Evolutionary conservation across 495 filamentous ascomycete species (phyloP).

Genomic region (Podospora tetraspora): DNA sequence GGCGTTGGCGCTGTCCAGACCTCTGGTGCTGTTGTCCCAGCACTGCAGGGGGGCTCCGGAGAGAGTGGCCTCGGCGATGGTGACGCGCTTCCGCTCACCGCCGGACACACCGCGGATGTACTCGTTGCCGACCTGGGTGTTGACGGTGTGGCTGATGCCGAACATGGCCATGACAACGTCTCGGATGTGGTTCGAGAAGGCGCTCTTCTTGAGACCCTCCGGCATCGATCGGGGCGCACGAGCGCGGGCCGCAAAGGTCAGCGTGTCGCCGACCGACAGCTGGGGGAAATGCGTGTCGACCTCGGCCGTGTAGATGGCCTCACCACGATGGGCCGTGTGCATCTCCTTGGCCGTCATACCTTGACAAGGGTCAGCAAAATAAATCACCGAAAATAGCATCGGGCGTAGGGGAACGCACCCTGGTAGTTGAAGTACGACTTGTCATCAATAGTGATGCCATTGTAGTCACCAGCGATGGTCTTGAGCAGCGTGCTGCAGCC

Average conservation of each 20-base stretch:
- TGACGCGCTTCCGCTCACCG: constrained; percentile 78
- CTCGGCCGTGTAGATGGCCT: constrained; percentile 78
- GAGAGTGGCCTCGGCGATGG: constrained; percentile 67
- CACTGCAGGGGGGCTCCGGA: constrained; percentile 65
- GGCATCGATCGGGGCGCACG: constrained; percentile 59
- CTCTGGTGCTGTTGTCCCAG: constrained; percentile 83
- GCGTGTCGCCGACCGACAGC: constrained; percentile 70
- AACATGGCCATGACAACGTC: constrained; percentile 79
- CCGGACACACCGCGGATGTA: constrained; percentile 75
- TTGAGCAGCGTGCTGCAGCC: constrained; percentile 79
- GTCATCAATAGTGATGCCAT: constrained; percentile 62
- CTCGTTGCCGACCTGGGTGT: constrained; percentile 76
- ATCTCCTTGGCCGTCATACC: constrained; percentile 55
- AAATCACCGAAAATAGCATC: not conserved
- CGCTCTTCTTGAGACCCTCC: constrained; percentile 51
- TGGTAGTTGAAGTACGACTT: constrained; percentile 70
- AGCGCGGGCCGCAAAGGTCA: constrained; percentile 69
- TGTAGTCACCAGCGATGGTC: constrained; percentile 70
- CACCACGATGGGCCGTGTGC: constrained; percentile 65
- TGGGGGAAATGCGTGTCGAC: constrained; percentile 80
- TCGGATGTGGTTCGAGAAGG: constrained; percentile 59
- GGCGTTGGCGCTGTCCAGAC: constrained; percentile 74
- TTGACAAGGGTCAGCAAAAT: constrained; percentile 17
- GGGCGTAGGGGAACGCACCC: constrained; percentile 37
- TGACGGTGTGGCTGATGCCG: constrained; percentile 67